Evolutionary conservation across 139 green algal species (phyloP), one percentile per base, ranked within the genome.

Genomic region (Microglena sp.): DNA sequence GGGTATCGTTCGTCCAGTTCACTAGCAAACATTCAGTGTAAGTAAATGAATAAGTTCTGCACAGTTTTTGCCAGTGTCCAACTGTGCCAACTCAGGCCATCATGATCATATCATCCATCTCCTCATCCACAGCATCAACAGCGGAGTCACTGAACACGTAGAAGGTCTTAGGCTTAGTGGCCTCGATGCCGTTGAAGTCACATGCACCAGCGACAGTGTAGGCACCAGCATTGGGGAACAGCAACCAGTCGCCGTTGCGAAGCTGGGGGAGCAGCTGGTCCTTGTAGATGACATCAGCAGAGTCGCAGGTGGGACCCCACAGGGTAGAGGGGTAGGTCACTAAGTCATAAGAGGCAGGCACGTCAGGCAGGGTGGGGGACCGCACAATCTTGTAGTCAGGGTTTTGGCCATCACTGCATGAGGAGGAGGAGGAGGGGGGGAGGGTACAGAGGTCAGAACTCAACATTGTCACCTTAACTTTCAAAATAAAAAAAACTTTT

Each of bases 221-320:
- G 2, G 92, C 93, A 28, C 55, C 93, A 65, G 94, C 91, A 62
- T 85, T 76, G 24, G 85, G 76, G 74, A 95, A 98, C 55, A 92
- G 66, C 45, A 98, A 73, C 86, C 87, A 98, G 75, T 98, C 92
- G 26, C 93, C 93, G 43, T 86, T 81, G 33, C 75, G 77, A 66
- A 96, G 73, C 67, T 84, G 57, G 0, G 91, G 91, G 67, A 97
- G 72, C 44, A 55, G 62, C 24, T 81, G 70, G 60, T 92, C 82
- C 66, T 85, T 84, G 70, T 84, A 80, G 4, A 95, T 79, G 30
- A 77, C 87, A 71, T 96, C 89, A 24, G 90, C 78, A 33, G 78
- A 82, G 76, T 96, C 89, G 69, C 89, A 96, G 32, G 88, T 94
- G 53, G 89, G 89, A 26, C 89, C 89, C 84, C 90, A 96, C 24